Percentiles rank a stretch among this genome's conserved stretches.
These are phyloP conservation scores for Raffaelea ambrosiae DNA, from an alignment of 2,329 filamentous ascomycete species.

Conservation along the genomic window DNA sequence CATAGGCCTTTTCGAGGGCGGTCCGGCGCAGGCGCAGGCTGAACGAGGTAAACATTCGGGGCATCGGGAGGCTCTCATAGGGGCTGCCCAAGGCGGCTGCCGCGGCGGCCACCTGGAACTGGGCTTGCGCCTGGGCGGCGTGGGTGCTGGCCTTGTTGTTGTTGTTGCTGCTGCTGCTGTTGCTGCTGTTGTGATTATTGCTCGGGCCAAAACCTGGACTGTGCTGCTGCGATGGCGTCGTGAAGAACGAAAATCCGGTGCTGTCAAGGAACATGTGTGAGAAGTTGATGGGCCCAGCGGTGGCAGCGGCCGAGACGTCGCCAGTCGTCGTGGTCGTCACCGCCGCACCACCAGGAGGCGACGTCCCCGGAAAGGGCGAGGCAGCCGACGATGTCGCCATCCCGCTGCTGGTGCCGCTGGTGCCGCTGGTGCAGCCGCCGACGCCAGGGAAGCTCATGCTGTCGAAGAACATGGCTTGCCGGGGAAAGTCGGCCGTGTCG, in stretches of 20 bases:
- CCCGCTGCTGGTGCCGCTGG: not conserved
- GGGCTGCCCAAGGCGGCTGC: conserved; percentile 18
- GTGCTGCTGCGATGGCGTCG: conserved; percentile 1
- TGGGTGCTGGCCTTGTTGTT: not conserved
- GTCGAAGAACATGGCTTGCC: conserved; percentile 32
- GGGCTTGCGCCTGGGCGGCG: too few species aligned
- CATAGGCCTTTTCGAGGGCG: conserved; percentile 53
- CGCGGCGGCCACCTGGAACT: conserved; percentile 6
- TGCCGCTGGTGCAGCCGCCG: not conserved
- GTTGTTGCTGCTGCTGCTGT: conserved; percentile 4
- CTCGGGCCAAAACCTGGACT: conserved; percentile 10
- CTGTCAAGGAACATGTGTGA: not conserved
- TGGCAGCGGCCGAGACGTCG: too few species aligned
- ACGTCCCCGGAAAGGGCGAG: not conserved
- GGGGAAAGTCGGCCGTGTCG: conserved; percentile 3
- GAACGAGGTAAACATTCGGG: conserved; percentile 56
- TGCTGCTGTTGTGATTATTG: conserved; percentile 8
- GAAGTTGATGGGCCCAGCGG: conserved; percentile 6
- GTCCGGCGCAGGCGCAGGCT: conserved; percentile 61
- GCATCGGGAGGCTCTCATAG: conserved; percentile 29
- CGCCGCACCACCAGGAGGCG: too few species aligned
- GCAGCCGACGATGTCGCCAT: not conserved
- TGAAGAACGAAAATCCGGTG: too few species aligned
- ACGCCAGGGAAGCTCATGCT: conserved; percentile 43
- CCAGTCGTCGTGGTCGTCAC: too few species aligned